Conservation (phyloP, 768 basidiomycete species). For the Lactifluus piperatus region DNA sequence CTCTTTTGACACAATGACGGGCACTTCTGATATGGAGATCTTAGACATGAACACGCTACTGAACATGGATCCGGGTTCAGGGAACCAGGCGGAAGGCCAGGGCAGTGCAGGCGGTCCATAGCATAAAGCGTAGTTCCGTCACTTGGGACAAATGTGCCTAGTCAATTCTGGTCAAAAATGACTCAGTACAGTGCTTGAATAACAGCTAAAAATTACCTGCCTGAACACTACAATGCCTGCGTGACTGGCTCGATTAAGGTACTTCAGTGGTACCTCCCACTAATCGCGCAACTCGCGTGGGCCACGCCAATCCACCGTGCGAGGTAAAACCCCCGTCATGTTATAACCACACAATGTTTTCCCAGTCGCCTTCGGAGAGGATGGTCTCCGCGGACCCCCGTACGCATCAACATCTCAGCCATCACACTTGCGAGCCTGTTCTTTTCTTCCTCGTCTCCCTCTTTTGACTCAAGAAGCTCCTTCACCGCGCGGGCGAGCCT, state of each 20-base stretch:
- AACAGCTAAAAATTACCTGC: background rate
- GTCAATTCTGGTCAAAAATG: no score
- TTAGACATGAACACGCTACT: constrained; percentile 9
- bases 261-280: background rate
- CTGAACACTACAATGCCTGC: background rate
- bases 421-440: constrained; percentile 41
- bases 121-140: background rate
- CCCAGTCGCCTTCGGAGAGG: constrained; percentile 61
- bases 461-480: constrained; percentile 48
- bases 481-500: constrained; percentile 62
- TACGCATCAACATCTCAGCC: constrained; percentile 38
- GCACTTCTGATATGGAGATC: constrained; percentile 33
- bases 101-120: background rate
- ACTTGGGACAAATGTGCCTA: no score
- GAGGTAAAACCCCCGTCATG: background rate
- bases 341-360: constrained; percentile 34
- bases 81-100: constrained; percentile 5
- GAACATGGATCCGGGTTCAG: constrained; percentile 3
- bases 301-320: no score
- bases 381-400: constrained; percentile 55
- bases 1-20: constrained; percentile 14
- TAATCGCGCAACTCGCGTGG: background rate
- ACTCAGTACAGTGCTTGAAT: background rate
- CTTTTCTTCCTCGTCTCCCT: constrained; percentile 39
- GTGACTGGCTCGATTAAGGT: background rate